A percentile compares a stretch with the other conserved stretches of the same genome.
phyloP scores from a whole-genome alignment of 2,329 filamentous ascomycete species.

The Trichoderma sp. region DNA sequence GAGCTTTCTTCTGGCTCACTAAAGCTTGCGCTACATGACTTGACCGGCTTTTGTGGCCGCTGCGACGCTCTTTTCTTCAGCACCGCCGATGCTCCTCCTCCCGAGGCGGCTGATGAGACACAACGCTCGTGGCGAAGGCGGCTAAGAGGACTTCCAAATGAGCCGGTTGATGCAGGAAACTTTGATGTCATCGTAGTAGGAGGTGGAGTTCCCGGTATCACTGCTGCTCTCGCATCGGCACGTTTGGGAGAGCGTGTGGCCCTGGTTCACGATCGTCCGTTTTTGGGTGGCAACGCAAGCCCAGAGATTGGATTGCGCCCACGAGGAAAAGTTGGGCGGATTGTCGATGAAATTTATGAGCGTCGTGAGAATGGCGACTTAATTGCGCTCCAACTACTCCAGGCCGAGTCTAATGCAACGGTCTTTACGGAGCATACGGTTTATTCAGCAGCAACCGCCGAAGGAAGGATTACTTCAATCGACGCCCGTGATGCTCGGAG shows the following conservation, averaged over 20 bases:
- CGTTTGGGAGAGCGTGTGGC: background rate
- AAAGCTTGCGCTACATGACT: background rate
- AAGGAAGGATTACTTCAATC: background rate
- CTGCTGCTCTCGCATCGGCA: background rate
- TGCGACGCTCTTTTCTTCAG: background rate
- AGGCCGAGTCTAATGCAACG: background rate
- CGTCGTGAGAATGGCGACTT: background rate
- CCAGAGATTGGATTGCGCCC: conserved; percentile 9
- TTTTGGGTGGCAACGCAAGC: conserved; percentile 7
- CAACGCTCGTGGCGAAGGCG: background rate
- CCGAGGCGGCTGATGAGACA: background rate
- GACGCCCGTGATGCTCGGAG: background rate
- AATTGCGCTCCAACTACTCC: background rate
- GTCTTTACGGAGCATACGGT: background rate
- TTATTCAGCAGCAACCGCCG: background rate
- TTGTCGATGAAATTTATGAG: conserved; percentile 7
- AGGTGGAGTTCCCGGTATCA: background rate
- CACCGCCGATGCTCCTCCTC: background rate
- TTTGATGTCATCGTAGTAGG: conserved; percentile 9
- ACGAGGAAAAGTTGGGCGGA: background rate
- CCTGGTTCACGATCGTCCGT: background rate
- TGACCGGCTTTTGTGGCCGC: conserved; percentile 1
- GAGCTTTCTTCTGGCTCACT: background rate
- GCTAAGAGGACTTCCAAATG: background rate
- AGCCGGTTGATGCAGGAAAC: background rate